Conservation (phyloP, 345 rosid genomes). For the Diplotaxis tenuifolia region DNA sequence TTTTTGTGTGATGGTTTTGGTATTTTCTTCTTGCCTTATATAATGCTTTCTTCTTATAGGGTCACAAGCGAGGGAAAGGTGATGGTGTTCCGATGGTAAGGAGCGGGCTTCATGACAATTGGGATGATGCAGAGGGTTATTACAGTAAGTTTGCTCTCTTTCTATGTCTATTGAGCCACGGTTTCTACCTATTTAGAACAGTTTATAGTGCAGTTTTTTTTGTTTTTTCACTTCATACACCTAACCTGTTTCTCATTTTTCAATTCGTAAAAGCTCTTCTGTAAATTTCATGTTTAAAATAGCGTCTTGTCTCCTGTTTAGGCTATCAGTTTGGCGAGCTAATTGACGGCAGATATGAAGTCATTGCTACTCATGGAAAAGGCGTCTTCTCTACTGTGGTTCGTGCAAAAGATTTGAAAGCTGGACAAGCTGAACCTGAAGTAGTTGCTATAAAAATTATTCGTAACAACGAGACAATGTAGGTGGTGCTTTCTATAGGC, state of each 20-base stretch:
- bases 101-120: slow-evolving; percentile 92
- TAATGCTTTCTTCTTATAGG: slow-evolving; percentile 21
- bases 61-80: slow-evolving; percentile 65
- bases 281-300: background rate
- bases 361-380: slow-evolving; percentile 95
- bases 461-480: slow-evolving; percentile 95
- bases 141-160: slow-evolving; percentile 62
- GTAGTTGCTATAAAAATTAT: slow-evolving; percentile 95
- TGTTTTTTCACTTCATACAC: background rate
- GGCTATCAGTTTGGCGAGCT: slow-evolving; percentile 95
- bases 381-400: slow-evolving; percentile 97
- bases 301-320: slow-evolving; percentile 29
- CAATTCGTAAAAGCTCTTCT: background rate
- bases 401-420: slow-evolving; percentile 85
- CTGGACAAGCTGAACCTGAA: slow-evolving; percentile 65
- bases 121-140: slow-evolving; percentile 99
- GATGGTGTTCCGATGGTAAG: slow-evolving; percentile 64
- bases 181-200: background rate
- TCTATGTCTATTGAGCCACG: background rate
- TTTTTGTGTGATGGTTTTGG: slow-evolving; percentile 9
- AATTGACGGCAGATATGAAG: slow-evolving; percentile 93
- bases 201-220: background rate
- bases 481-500: slow-evolving; percentile 32
- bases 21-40: background rate
- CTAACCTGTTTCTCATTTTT: background rate